Evolutionary conservation across 1,139 yeast genomes (phyloP), one percentile per base, ranked within the genome.

Genomic region (Scheffersomyces stambukii): DNA sequence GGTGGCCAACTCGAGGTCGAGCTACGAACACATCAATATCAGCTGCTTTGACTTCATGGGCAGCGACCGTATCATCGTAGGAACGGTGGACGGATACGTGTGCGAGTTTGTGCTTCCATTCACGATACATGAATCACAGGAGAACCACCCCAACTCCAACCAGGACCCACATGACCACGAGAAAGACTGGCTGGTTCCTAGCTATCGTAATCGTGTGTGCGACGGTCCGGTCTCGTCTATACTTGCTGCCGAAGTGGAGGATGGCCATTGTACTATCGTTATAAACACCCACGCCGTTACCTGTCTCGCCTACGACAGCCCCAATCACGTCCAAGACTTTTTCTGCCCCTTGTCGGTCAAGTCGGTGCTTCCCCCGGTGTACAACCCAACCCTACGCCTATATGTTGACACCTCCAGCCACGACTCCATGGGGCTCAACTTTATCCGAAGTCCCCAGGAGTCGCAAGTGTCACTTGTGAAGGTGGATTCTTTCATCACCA

Each of bases 21-120:
- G 20, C 5, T 21, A 14, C n/a, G 16, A 19, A 7, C 18, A 31
- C 45, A n/a, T 44, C 53, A 31, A 70, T 79, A 6, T 40, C 2
- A 64, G 77, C 1, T 56, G 77, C 11, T 72, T 67, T 40, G 82
- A 77, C 42, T 78, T 78, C 61, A 39, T 77, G 8, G 70, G 75
- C 4, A 46, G 63, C 4, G 59, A 65, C 3, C 60, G 56, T 6
- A 45, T 86, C 2, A 47, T 81, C 1, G 75, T 77, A 18, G 95
- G 95, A 0, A 68, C 79, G 6, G 55, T 66, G 1, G 73, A 75
- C 33, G 96, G 96, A 0, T 63, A 62, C 20, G 54, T 86, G 6
- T 80, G 79, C 0, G 93, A 83, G 45, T 80, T 72, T 43, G 62
- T 70, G 16, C 47, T 81, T 1, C 46, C 50, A 13, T 36, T 43